Conservation (phyloP, 1,139 yeast species). For the Diutina ranongensis region DNA sequence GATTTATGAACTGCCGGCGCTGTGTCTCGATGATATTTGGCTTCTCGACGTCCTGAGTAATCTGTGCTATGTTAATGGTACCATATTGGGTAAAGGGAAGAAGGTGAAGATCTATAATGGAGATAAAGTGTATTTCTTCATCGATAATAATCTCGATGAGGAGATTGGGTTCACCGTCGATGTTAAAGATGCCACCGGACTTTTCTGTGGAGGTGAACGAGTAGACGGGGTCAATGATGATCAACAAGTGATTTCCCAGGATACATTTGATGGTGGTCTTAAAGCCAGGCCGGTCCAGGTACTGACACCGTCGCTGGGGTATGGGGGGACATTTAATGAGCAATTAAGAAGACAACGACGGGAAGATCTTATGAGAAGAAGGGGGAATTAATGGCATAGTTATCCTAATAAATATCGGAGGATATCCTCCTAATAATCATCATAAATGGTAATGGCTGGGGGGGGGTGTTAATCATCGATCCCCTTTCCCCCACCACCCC, state of each 20-base stretch:
- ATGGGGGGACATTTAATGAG: slow-evolving; percentile 3
- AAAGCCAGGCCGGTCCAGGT: slow-evolving; percentile 6
- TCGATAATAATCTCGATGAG: slow-evolving; percentile 42
- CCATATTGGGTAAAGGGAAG: slow-evolving; percentile 46
- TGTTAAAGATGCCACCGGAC: slow-evolving; percentile 46
- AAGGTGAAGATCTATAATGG: slow-evolving; percentile 52
- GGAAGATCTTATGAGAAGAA: neutral
- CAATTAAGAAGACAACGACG: slow-evolving; percentile 1
- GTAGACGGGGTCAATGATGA: slow-evolving; percentile 3
- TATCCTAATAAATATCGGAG: neutral
- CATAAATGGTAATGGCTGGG: no score
- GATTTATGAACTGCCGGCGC: slow-evolving; percentile 55
- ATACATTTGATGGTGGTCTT: neutral
- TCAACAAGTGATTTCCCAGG: neutral
- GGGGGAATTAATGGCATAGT: neutral
- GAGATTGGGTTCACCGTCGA: slow-evolving; percentile 41
- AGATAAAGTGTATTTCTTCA: slow-evolving; percentile 54
- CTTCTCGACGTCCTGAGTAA: slow-evolving; percentile 70
- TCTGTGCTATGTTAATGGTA: slow-evolving; percentile 60
- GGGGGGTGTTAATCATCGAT: no score
- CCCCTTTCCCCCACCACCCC: no score
- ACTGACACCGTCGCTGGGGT: neutral
- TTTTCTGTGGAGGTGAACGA: slow-evolving; percentile 30
- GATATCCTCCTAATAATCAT: no score
- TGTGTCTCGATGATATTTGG: slow-evolving; percentile 69